Base-by-base conservation (phyloP, 805 yeast genomes). In the Ogataea allantospora region DNA sequence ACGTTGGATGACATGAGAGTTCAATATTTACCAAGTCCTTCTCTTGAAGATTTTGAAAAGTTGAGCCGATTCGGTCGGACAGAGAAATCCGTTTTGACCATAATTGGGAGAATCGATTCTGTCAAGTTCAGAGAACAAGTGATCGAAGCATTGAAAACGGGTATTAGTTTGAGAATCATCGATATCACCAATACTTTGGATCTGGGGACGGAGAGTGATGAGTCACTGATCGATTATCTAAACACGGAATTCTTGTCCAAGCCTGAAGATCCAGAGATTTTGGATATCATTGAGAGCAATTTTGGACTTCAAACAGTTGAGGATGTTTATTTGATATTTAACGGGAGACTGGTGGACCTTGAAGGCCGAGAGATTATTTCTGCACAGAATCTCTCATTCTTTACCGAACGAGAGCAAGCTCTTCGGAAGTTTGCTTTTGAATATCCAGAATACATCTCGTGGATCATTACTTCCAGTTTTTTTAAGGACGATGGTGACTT, bases 51-150 rank as follows among this genome's bases (percentile, higher is more conserved):
- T 19, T 20, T 26, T 38, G 38, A 27, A 20, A 11, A 11, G 7
- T 32, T 44, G 17, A 10, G 15, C 8, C 16, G 16, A n/a, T 20
- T 33, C 14, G 27, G 30, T 16, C 26, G 21, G 27, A 35, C n/a
- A 7, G 12, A 30, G 11, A 15, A 44, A 6, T 35, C 42, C 8
- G 55, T 65, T 1, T 29, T 80, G 7, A 78, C 87, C 59, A 47
- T 83, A 8, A 66, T 79, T 35, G 93, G 86, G 24, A 76, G 80
- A 49, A 71, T 81, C 40, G 60, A 65, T 18, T 51, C 66, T 2
- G 20, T 46, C 2, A 30, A 52, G 4, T 62, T 73, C 6, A 48
- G 71, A 19, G 43, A 59, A 4, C 86, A 82, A 53, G 51, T 83
- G 7, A 35, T 57, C 14, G 63, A 63, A 21, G 43, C 71, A 57